These are phyloP conservation scores for Sporobolomyces phaffii DNA, from an alignment of 768 basidiomycete genomes.

Conservation along the genomic window DNA sequence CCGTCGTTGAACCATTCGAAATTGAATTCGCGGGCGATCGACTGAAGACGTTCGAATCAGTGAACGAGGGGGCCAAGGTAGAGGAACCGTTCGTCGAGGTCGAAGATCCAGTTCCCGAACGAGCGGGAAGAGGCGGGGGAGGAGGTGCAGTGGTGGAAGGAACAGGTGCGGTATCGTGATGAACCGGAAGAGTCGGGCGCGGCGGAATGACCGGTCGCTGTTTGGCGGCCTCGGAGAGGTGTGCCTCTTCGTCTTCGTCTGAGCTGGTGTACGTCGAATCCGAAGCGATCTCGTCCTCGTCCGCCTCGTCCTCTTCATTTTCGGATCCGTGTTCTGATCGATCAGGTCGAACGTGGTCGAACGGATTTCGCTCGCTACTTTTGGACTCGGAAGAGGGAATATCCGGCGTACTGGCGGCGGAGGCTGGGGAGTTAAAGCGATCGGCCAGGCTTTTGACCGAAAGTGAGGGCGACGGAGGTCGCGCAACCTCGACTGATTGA, in stretches of 20 bases:
- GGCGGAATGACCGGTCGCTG: conserved; percentile 18
- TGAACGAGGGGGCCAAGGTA: background rate
- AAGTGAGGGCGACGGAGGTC: background rate
- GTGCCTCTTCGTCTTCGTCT: background rate
- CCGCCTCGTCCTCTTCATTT: background rate
- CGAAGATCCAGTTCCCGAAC: conserved; percentile 9
- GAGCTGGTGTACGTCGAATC: conserved; percentile 20
- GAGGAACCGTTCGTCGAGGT: background rate
- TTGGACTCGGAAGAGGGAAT: background rate
- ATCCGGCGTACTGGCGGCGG: background rate
- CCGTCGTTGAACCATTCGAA: conserved; percentile 1
- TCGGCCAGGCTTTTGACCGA: conserved; percentile 22
- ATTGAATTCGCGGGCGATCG: conserved; percentile 2
- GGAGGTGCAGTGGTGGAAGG: background rate
- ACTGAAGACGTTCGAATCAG: background rate
- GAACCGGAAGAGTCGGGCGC: conserved; percentile 1
- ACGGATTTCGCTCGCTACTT: background rate
- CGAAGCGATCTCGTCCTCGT: background rate
- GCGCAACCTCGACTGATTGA: background rate
- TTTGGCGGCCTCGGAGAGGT: background rate
- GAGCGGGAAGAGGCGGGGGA: conserved; percentile 9
- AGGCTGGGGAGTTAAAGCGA: conserved; percentile 4
- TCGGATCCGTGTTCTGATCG: background rate
- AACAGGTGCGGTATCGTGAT: background rate
- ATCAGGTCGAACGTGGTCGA: background rate